phyloP scores from a whole-genome alignment of 1,284 basidiomycete genomes.

The Sporisorium graminicola region DNA sequence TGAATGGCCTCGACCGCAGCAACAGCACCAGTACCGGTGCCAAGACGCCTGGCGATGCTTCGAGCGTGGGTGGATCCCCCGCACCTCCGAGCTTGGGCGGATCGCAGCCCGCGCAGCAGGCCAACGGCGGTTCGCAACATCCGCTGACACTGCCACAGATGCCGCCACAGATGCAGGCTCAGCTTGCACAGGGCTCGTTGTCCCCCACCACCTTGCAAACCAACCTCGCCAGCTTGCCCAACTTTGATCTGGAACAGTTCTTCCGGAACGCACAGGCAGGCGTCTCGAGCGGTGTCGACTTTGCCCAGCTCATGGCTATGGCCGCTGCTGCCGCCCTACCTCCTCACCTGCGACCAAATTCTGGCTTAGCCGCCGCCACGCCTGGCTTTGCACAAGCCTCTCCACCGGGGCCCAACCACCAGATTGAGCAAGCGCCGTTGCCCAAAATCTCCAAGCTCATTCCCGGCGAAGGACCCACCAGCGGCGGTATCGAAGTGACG shows the following conservation, averaged over 20 bases:
- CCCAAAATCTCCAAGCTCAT: constrained; percentile 72
- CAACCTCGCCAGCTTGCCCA: constrained; percentile 61
- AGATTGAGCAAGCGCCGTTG: constrained; percentile 54
- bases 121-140: constrained; percentile 17
- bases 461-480: constrained; percentile 84
- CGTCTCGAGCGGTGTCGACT: constrained; percentile 61
- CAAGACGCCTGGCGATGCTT: constrained; percentile 46
- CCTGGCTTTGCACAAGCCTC: constrained; percentile 29
- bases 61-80: constrained; percentile 40
- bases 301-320: constrained; percentile 75
- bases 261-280: constrained; percentile 56
- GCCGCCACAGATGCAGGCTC: constrained; percentile 47
- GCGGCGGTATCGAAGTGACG: constrained; percentile 93
- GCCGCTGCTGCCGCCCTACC: constrained; percentile 70
- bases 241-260: constrained; percentile 61
- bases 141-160: constrained; percentile 26
- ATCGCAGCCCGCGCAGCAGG: constrained; percentile 19
- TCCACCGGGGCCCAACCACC: constrained; percentile 34
- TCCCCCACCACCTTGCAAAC: constrained; percentile 58
- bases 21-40: constrained; percentile 50
- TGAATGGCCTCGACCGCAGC: constrained; percentile 42
- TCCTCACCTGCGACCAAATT: constrained; percentile 38
- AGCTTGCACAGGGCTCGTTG: constrained; percentile 57
- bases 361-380: not conserved
- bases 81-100: constrained; percentile 18